Conservation (phyloP, 176 grass and related monocot genomes). For the Zea luxurians region DNA sequence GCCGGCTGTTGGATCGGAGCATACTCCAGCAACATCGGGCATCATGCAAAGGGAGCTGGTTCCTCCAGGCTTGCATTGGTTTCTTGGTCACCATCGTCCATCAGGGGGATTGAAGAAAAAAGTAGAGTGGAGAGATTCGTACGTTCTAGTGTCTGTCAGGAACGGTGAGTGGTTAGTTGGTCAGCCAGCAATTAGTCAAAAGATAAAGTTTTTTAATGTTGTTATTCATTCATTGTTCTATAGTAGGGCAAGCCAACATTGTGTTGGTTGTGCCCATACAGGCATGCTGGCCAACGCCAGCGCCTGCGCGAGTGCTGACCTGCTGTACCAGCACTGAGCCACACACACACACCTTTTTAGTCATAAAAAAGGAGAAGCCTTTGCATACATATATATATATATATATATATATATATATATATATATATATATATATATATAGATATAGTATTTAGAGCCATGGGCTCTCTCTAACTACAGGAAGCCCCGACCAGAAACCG, state of each 20-base stretch:
- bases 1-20: too few relatives aligned
- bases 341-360: constrained; percentile 1
- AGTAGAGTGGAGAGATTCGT: background rate
- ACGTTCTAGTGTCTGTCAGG: background rate
- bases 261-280: constrained; percentile 29
- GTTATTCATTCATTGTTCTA: background rate
- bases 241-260: constrained; percentile 23
- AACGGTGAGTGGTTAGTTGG: background rate
- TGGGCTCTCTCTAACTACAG: too few relatives aligned
- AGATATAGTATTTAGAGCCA: too few relatives aligned
- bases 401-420: too few relatives aligned
- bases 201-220: background rate
- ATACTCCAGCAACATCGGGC: background rate
- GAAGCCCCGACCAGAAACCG: too few relatives aligned
- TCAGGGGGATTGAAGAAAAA: background rate
- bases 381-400: background rate
- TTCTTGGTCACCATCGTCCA: background rate
- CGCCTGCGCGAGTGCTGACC: background rate
- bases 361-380: background rate
- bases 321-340: constrained; percentile 23
- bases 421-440: too few relatives aligned
- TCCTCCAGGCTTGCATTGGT: too few relatives aligned
- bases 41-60: background rate
- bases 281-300: constrained; percentile 4
- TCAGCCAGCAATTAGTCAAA: background rate